phyloP scores from a whole-genome alignment of 192 early-diverging fungal species.

The Backusella circina region DNA sequence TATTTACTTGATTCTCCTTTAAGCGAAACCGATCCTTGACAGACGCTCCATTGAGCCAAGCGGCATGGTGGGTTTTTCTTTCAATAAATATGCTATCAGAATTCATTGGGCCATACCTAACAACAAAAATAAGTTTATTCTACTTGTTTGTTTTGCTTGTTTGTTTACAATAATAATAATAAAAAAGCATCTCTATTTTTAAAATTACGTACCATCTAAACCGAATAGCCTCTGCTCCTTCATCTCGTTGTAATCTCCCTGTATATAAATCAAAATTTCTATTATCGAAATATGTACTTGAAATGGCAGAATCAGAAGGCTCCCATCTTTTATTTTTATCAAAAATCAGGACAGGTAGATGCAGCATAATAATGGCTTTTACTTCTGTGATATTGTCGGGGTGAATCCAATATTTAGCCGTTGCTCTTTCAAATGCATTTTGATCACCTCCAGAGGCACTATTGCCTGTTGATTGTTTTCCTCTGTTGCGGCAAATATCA shows the following conservation, averaged over 20 bases:
- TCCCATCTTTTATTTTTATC: constrained; percentile 52
- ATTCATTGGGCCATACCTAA: constrained; percentile 31
- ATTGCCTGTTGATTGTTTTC: constrained; percentile 20
- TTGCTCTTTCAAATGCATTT: constrained; percentile 73
- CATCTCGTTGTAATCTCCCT: constrained; percentile 83
- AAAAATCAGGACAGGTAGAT: constrained; percentile 90
- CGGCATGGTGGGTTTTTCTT: constrained; percentile 48
- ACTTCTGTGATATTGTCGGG: constrained; percentile 95
- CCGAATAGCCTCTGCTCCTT: constrained; percentile 88
- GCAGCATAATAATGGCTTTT: constrained; percentile 86
- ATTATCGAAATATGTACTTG: constrained; percentile 95
- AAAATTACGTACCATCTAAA: constrained; percentile 80
- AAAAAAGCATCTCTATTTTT: constrained; percentile 23
- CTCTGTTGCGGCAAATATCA: constrained; percentile 60
- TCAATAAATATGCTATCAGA: constrained; percentile 34
- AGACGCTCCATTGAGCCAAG: constrained; percentile 45
- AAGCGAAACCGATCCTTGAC: constrained; percentile 94
- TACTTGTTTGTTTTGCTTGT: not conserved
- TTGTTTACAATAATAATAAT: not conserved
- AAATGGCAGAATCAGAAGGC: constrained; percentile 84
- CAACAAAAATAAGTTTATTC: not conserved
- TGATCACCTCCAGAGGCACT: constrained; percentile 30
- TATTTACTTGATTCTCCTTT: constrained; percentile 91
- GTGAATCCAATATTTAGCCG: constrained; percentile 96
- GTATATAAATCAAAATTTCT: constrained; percentile 86